Percentiles rank a stretch among this genome's conserved stretches.
Conservation (phyloP, 768 basidiomycete species). For the Candolleomyces efflorescens region DNA sequence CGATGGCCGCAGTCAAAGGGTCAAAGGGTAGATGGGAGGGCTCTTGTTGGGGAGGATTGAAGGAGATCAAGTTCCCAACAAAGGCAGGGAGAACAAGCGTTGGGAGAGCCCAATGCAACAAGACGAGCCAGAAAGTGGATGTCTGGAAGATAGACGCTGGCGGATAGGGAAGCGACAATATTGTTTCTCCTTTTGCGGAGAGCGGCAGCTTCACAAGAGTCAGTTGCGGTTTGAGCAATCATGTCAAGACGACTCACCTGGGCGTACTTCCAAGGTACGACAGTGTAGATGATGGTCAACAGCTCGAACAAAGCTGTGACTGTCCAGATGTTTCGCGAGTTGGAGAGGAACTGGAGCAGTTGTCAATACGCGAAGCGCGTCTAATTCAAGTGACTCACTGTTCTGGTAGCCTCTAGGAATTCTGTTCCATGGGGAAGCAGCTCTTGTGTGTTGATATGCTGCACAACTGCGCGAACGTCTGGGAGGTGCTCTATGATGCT, state of each 20-base stretch:
- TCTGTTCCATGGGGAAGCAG: constrained; percentile 32
- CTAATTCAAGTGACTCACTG: constrained; percentile 23
- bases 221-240: neutral
- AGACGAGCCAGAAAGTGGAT: constrained; percentile 45
- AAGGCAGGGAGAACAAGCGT: constrained; percentile 55
- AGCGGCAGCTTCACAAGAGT: constrained; percentile 24
- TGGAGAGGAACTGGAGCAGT: constrained; percentile 55
- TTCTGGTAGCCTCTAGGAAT: constrained; percentile 30
- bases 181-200: constrained; percentile 15
- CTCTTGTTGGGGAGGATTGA: constrained; percentile 36
- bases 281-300: constrained; percentile 43
- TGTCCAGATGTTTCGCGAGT: constrained; percentile 57
- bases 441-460: constrained; percentile 30
- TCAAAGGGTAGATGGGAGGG: constrained; percentile 38
- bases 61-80: constrained; percentile 58
- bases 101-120: constrained; percentile 62
- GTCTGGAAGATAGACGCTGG: constrained; percentile 42
- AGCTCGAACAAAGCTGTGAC: constrained; percentile 52
- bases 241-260: constrained; percentile 28
- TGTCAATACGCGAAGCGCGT: constrained; percentile 4
- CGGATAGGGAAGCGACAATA: constrained; percentile 42
- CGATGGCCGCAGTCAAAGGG: constrained; percentile 60
- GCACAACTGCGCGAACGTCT: constrained; percentile 26
- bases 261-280: constrained; percentile 51
- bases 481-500: constrained; percentile 34